phyloP scores from a whole-genome alignment of 768 basidiomycete species.

The Lactarius trivialis region DNA sequence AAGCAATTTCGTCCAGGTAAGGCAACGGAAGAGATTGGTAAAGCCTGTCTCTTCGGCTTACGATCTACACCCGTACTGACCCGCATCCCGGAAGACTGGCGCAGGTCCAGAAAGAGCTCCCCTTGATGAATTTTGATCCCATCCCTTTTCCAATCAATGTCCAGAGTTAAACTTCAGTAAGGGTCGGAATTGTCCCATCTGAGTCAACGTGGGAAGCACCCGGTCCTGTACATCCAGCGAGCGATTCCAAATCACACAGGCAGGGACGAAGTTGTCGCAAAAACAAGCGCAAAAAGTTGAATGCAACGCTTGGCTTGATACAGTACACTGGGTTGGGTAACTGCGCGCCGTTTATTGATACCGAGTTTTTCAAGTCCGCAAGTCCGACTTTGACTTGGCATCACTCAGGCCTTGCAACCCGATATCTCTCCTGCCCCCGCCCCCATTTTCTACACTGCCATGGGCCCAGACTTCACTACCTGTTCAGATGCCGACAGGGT shows the following conservation, averaged over 20 bases:
- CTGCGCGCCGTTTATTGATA: neutral
- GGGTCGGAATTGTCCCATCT: neutral
- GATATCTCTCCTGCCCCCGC: neutral
- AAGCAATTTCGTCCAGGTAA: conserved; percentile 5
- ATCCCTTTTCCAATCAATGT: neutral
- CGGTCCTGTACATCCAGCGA: neutral
- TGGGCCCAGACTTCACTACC: neutral
- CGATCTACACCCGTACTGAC: neutral
- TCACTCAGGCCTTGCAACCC: conserved; percentile 2
- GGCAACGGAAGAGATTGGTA: conserved; percentile 10
- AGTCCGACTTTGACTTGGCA: conserved; percentile 1
- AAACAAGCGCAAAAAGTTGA: no score
- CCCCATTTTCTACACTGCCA: neutral
- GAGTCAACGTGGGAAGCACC: neutral
- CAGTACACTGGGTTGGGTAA: no score
- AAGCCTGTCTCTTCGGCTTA: conserved; percentile 8
- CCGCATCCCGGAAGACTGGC: conserved; percentile 1
- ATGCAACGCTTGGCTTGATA: no score
- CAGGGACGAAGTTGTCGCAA: neutral
- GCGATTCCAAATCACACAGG: neutral
- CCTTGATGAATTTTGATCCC: neutral
- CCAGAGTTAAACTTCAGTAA: neutral
- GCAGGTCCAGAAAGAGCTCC: neutral
- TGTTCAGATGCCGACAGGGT: no score
- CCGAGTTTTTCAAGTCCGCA: conserved; percentile 7